Conservation (phyloP, 176 grass and related monocot genomes). For the Triticum urartu region DNA sequence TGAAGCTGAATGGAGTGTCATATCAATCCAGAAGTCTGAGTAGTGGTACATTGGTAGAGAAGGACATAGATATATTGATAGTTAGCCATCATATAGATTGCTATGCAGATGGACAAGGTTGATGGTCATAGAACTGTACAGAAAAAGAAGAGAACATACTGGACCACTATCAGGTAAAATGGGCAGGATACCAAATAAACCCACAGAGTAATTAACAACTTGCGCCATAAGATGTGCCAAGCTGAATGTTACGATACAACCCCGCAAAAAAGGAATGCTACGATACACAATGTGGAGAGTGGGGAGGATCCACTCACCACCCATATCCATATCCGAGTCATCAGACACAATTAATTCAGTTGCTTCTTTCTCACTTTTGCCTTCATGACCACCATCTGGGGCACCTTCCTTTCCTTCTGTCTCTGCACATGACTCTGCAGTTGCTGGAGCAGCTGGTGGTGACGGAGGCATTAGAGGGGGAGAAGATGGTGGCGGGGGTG, state of each 20-base stretch:
- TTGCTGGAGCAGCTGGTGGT: conserved; percentile 11
- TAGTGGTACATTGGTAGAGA: neutral
- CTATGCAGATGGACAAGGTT: neutral
- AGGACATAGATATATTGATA: neutral
- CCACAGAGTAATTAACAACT: neutral
- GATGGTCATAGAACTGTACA: neutral
- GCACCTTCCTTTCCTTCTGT: conserved; percentile 8
- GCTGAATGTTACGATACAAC: neutral
- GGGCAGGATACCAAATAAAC: conserved; percentile 1
- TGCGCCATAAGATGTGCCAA: neutral
- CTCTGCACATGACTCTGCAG: conserved; percentile 11
- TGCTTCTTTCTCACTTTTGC: conserved; percentile 23
- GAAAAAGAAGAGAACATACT: neutral
- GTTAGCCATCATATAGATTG: conserved; percentile 20
- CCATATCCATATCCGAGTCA: conserved; percentile 96
- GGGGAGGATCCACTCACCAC: conserved; percentile 46
- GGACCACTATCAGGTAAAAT: neutral
- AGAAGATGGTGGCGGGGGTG: conserved; percentile 26
- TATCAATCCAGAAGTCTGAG: conserved; percentile 15
- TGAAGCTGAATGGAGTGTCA: conserved; percentile 32
- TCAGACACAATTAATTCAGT: conserved; percentile 66
- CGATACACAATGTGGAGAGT: neutral
- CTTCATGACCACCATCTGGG: conserved; percentile 7
- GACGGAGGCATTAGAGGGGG: conserved; percentile 31
- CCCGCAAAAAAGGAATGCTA: neutral